phyloP scores from a whole-genome alignment of 441 rosid genomes.

The Arabidopsis lyrata region DNA sequence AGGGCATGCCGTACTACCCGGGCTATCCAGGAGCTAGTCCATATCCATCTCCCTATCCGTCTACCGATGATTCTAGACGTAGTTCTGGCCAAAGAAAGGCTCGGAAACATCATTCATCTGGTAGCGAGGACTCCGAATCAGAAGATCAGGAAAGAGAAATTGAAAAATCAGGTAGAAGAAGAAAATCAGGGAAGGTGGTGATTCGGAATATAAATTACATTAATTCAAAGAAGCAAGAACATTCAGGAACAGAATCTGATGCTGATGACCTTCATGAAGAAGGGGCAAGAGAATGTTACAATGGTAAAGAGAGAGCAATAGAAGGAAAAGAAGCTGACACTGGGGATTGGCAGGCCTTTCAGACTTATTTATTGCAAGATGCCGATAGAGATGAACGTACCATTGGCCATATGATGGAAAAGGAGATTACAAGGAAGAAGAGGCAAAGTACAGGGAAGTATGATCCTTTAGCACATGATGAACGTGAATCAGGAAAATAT shows the following conservation, averaged over 20 bases:
- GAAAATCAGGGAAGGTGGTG: constrained; percentile 78
- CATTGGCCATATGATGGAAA: constrained; percentile 63
- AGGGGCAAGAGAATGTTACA: constrained; percentile 48
- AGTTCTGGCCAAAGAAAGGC: constrained; percentile 62
- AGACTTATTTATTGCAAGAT: constrained; percentile 74
- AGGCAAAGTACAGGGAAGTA: constrained; percentile 53
- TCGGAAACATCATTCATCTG: constrained; percentile 68
- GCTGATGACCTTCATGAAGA: constrained; percentile 64
- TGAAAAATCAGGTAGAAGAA: constrained; percentile 66
- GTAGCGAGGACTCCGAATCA: constrained; percentile 57
- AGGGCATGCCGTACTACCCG: constrained; percentile 82
- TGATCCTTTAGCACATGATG: constrained; percentile 69
- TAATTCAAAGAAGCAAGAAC: constrained; percentile 66
- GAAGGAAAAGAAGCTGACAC: constrained; percentile 64
- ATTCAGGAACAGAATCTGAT: constrained; percentile 69
- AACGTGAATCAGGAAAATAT: constrained; percentile 52
- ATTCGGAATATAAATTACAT: constrained; percentile 88
- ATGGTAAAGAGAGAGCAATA: constrained; percentile 52
- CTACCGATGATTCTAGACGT: constrained; percentile 65
- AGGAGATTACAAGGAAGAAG: constrained; percentile 60
- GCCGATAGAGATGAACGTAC: constrained; percentile 71
- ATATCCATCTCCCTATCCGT: constrained; percentile 67
- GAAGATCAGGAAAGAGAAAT: constrained; percentile 61
- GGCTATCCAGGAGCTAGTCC: constrained; percentile 71
- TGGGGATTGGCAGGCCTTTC: constrained; percentile 94